Conservation (phyloP, 345 rosid species). For the Populus tremula region DNA sequence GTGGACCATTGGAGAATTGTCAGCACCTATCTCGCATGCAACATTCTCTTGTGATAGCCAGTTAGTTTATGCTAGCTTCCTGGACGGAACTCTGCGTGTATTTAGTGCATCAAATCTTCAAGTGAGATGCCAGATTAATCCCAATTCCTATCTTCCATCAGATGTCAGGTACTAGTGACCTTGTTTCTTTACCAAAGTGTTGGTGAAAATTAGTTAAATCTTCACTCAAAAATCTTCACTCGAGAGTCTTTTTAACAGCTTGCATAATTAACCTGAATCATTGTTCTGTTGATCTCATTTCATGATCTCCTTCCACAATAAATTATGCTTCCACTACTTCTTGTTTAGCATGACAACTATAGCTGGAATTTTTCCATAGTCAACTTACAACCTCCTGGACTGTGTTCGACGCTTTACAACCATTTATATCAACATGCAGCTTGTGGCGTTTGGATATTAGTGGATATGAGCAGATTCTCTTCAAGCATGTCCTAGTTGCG, state of each 20-base stretch:
- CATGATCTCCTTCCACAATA: not conserved
- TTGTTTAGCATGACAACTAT: not conserved
- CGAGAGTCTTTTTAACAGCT: not conserved
- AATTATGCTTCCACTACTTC: not conserved
- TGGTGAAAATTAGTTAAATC: not conserved
- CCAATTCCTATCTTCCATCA: constrained; percentile 16
- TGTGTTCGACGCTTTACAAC: no score
- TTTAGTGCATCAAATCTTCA: constrained; percentile 43
- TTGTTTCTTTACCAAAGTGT: not conserved
- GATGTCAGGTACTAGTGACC: constrained; percentile 3
- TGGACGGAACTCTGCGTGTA: constrained; percentile 54
- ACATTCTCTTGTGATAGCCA: constrained; percentile 63
- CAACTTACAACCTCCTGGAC: not conserved
- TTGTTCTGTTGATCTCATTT: not conserved
- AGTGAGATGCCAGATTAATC: constrained; percentile 18
- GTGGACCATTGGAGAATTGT: constrained; percentile 59
- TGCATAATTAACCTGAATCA: not conserved
- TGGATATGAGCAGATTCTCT: not conserved
- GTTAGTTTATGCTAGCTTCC: constrained; percentile 49
- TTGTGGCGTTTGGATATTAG: no score
- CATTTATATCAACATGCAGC: not conserved
- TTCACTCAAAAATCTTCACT: not conserved
- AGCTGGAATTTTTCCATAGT: not conserved
- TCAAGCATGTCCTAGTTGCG: not conserved
- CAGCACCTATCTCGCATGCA: constrained; percentile 53